Evolutionary conservation across 2,329 filamentous ascomycete genomes (phyloP).

Genomic region (Fusarium tuaranense): DNA sequence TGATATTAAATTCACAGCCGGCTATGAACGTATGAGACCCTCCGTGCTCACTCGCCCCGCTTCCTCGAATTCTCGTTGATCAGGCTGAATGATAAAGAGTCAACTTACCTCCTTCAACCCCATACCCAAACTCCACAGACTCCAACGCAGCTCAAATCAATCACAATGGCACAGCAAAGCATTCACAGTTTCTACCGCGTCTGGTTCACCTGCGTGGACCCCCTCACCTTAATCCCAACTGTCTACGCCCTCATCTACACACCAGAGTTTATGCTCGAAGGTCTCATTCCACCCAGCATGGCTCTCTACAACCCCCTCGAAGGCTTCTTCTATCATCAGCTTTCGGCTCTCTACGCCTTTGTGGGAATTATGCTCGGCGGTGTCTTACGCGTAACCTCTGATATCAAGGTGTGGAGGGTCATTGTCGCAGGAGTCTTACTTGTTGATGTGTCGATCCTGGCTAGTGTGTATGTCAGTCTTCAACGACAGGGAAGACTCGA

Average conservation of each 20-base stretch:
- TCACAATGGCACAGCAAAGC: constrained; percentile 9
- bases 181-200: constrained; percentile 34
- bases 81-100: background rate
- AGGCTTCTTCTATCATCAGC: constrained; percentile 39
- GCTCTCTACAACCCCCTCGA: constrained; percentile 34
- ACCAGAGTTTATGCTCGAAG: constrained; percentile 31
- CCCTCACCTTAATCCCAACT: constrained; percentile 24
- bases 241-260: constrained; percentile 28
- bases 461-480: constrained; percentile 31
- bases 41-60: background rate
- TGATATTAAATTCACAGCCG: too few relatives aligned
- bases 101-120: background rate
- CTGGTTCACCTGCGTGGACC: constrained; percentile 42
- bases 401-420: constrained; percentile 39
- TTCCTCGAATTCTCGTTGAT: background rate
- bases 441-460: constrained; percentile 34
- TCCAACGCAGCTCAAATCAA: background rate
- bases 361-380: constrained; percentile 24
- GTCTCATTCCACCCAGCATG: constrained; percentile 27
- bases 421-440: constrained; percentile 29
- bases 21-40: too few relatives aligned
- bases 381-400: constrained; percentile 21
- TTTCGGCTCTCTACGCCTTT: constrained; percentile 34
- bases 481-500: constrained; percentile 25
- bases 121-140: too few relatives aligned